Percentiles rank a stretch among this genome's conserved stretches.
Evolutionary conservation across 768 basidiomycete genomes (phyloP).

Genomic region (Galerina marginata): DNA sequence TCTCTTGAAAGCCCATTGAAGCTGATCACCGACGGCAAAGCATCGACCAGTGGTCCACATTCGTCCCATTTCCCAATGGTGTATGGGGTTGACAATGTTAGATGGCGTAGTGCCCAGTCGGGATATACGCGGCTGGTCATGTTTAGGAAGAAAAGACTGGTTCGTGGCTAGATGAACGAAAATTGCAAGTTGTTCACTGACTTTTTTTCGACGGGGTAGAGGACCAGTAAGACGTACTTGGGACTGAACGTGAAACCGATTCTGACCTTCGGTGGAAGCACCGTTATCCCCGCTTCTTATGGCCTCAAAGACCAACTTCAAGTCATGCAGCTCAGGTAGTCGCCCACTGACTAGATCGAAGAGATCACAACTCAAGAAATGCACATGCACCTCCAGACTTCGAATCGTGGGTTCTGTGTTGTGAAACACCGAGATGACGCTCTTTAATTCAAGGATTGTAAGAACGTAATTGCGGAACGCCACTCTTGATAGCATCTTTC

Average conservation of each 20-base stretch:
- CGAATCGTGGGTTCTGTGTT: neutral
- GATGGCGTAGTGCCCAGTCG: conserved; percentile 4
- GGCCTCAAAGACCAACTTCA: neutral
- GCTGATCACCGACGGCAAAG: conserved; percentile 7
- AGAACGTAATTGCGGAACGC: neutral
- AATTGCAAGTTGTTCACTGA: neutral
- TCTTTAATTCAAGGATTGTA: neutral
- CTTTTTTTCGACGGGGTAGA: neutral
- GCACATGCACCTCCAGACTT: neutral
- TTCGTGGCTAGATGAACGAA: neutral
- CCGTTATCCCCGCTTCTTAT: conserved; percentile 1
- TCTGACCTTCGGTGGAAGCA: neutral
- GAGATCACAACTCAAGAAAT: conserved; percentile 1
- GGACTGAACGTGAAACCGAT: neutral
- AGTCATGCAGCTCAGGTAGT: neutral
- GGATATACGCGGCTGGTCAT: conserved; percentile 1
- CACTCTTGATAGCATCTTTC: neutral
- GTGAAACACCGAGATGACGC: neutral
- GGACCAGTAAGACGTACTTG: neutral
- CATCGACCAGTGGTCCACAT: neutral
- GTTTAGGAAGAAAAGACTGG: neutral
- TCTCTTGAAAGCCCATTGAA: conserved; percentile 5
- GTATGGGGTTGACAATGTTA: neutral
- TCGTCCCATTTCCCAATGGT: conserved; percentile 1
- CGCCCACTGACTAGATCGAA: neutral